A percentile compares a stretch with the other conserved stretches of the same genome.
These are phyloP conservation scores for Symbiotaphrina buchneri DNA, from an alignment of 495 filamentous ascomycete species.

Conservation along the genomic window DNA sequence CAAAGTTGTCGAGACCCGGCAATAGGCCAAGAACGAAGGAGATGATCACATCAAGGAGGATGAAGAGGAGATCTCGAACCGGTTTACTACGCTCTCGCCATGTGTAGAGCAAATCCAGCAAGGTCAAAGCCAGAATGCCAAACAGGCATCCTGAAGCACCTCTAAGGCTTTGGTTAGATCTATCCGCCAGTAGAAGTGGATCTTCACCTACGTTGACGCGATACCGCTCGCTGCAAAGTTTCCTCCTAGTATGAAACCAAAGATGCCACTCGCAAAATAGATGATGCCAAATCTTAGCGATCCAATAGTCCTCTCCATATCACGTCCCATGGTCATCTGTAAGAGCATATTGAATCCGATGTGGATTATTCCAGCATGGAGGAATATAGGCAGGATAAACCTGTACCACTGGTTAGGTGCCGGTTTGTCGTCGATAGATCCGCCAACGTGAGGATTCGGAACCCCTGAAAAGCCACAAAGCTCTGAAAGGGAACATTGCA, in stretches of 20 bases:
- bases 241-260: conserved; percentile 86
- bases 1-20: conserved; percentile 89
- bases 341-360: conserved; percentile 88
- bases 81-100: conserved; percentile 61
- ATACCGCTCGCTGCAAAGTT: conserved; percentile 70
- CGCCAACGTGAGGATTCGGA: conserved; percentile 26
- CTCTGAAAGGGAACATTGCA: conserved; percentile 46
- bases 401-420: conserved; percentile 89
- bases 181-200: background rate
- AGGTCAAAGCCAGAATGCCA: conserved; percentile 66
- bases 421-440: conserved; percentile 19
- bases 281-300: conserved; percentile 67
- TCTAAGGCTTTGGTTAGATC: background rate
- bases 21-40: conserved; percentile 85
- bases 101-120: conserved; percentile 81
- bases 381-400: conserved; percentile 88
- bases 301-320: conserved; percentile 81
- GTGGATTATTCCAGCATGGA: conserved; percentile 83
- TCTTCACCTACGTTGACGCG: conserved; percentile 29
- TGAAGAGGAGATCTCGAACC: conserved; percentile 58
- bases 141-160: conserved; percentile 83
- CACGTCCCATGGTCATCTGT: conserved; percentile 65
- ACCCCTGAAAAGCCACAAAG: conserved; percentile 66
- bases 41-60: conserved; percentile 63
- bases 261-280: conserved; percentile 80